Evolutionary conservation across 1,284 basidiomycete species (phyloP), one percentile per base, ranked within the genome.

Genomic region (Tilletia indica): DNA sequence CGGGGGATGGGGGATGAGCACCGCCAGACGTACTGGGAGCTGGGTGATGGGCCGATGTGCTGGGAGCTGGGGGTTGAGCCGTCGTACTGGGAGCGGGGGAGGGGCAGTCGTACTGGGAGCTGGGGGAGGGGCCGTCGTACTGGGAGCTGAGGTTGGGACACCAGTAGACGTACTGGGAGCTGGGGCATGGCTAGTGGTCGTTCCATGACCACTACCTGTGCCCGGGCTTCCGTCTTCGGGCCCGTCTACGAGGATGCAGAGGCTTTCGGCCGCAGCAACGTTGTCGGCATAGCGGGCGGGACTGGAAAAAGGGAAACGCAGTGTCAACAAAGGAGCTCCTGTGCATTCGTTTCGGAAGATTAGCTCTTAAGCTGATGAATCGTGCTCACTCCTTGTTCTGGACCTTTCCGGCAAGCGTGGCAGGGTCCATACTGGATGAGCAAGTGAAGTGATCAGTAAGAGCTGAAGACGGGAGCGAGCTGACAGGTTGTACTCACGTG

Each of bases 371-470:
- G n/a, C 51, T 54, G 12, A 54, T 19, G 16, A 54, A 25, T 11
- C 51, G 21, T 19, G 25, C 25, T 31, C 25, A 31, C 25, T 31
- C 25, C 25, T 31, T 54, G 12, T 54, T 63, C 36, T 63, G 58
- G 36, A 63, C 58, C 58, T 63, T 63, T 19, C 36, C 21, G 2
- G 58, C 58, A 31, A 63, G 58, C 25, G 58, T 63, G 58, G 19
- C 58, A 11, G 58, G 58, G 34, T 25, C 25, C 25, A 63, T 63
- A 8, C 51, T 54, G 51, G 25, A 31, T 19, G n/a, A n/a, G 51
- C 1, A 19, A 19, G 6, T 6, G 11, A 54, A 54, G 11, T 9
- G n/a, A 54, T 25, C 16, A 19, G 19, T 19, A 54, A 11, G 51
- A 2, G 51, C n/a, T 54, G 19, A 54, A 19, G 6, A 6, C 1